Conservation (phyloP, 306 rosid genomes). For the Casuarina glauca region DNA sequence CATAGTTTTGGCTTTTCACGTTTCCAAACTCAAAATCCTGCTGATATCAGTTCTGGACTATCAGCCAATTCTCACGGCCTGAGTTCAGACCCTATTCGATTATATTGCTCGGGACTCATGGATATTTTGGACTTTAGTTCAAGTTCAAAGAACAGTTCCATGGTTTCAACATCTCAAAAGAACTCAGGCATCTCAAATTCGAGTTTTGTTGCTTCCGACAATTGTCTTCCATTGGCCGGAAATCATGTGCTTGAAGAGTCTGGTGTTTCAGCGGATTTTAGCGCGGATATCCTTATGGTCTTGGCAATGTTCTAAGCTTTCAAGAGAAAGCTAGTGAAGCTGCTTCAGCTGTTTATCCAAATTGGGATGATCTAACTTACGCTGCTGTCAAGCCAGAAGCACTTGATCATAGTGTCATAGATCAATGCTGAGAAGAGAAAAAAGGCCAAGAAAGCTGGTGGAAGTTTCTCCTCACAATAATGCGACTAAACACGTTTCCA, state of each 20-base stretch:
- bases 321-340: conserved; percentile 39
- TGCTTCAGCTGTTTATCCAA: conserved; percentile 33
- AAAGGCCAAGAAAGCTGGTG: background rate
- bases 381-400: conserved; percentile 39
- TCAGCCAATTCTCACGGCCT: conserved; percentile 13
- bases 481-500: background rate
- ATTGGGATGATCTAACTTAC: conserved; percentile 44
- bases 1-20: conserved; percentile 26
- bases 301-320: conserved; percentile 30
- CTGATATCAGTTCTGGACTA: conserved; percentile 22
- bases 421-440: conserved; percentile 1
- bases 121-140: conserved; percentile 39
- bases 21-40: conserved; percentile 26
- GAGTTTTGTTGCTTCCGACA: conserved; percentile 33
- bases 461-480: background rate
- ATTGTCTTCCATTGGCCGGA: conserved; percentile 26
- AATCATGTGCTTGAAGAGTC: conserved; percentile 30
- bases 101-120: conserved; percentile 15
- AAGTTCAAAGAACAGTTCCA: conserved; percentile 24
- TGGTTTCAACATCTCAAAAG: conserved; percentile 38
- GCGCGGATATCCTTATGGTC: conserved; percentile 49
- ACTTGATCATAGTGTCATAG: conserved; percentile 31
- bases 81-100: conserved; percentile 24
- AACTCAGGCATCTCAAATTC: conserved; percentile 48
- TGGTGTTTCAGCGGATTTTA: conserved; percentile 46